phyloP scores from a whole-genome alignment of 2,329 filamentous ascomycete species.

The Penicillium sp. region DNA sequence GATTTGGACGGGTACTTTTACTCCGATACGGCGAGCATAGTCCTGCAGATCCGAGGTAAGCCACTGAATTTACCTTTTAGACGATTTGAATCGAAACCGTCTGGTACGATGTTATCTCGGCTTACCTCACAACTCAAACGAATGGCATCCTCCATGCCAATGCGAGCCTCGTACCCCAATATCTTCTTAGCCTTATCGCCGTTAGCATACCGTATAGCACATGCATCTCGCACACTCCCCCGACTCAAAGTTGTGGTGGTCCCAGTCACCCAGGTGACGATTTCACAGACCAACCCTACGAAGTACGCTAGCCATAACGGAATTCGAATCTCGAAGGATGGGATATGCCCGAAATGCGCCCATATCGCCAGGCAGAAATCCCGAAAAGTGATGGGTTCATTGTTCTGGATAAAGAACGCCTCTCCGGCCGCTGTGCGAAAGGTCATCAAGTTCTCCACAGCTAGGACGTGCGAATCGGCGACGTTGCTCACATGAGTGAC shows the following conservation, averaged over 20 bases:
- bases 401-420: conserved; percentile 50
- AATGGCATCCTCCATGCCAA: conserved; percentile 55
- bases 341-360: conserved; percentile 51
- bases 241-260: conserved; percentile 50
- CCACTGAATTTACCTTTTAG: neutral
- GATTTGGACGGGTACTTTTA: neutral
- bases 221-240: conserved; percentile 58
- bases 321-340: conserved; percentile 50
- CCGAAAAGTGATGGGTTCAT: conserved; percentile 47
- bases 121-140: conserved; percentile 50
- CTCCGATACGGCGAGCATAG: conserved; percentile 33
- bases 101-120: neutral
- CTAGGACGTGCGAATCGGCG: conserved; percentile 48
- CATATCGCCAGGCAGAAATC: conserved; percentile 48
- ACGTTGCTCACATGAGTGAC: conserved; percentile 46
- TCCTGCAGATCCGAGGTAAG: conserved; percentile 24
- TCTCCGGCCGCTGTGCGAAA: conserved; percentile 44
- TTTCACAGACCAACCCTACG: conserved; percentile 50
- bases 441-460: conserved; percentile 44
- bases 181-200: conserved; percentile 54
- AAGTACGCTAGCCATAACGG: conserved; percentile 52
- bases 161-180: conserved; percentile 54
- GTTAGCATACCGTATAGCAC: conserved; percentile 54
- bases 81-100: neutral
- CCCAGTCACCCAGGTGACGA: conserved; percentile 49